phyloP scores from a whole-genome alignment of 768 basidiomycete species.

The Macrocybe gigantea region DNA sequence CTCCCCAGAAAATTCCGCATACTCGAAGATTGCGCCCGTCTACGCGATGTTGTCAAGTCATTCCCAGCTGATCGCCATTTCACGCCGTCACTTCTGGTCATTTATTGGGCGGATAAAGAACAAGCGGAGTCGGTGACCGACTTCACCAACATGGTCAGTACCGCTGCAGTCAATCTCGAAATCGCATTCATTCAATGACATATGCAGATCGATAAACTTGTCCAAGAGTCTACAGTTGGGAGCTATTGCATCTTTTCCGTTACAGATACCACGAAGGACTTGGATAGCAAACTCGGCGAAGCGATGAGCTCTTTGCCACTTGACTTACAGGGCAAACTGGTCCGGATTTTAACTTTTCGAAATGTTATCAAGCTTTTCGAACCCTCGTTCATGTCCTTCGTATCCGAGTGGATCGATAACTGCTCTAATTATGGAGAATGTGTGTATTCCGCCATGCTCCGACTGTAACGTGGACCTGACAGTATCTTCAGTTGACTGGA shows the following conservation, averaged over 20 bases:
- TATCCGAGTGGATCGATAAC: constrained; percentile 42
- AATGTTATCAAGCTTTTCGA: constrained; percentile 38
- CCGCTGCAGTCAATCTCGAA: background rate
- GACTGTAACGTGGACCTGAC: constrained; percentile 2
- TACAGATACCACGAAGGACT: constrained; percentile 44
- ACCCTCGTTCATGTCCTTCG: constrained; percentile 29
- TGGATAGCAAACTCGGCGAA: constrained; percentile 50
- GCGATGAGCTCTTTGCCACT: constrained; percentile 35
- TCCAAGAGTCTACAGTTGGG: constrained; percentile 33
- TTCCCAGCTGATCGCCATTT: constrained; percentile 55
- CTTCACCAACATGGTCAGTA: constrained; percentile 54
- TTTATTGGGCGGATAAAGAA: constrained; percentile 52
- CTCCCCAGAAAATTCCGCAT: constrained; percentile 56
- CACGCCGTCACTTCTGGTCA: constrained; percentile 52
- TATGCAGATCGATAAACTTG: constrained; percentile 43
- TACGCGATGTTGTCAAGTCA: constrained; percentile 55
- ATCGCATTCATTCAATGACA: background rate
- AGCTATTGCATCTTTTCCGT: constrained; percentile 42
- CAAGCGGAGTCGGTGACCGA: constrained; percentile 36
- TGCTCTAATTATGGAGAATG: constrained; percentile 36
- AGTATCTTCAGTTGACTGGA: constrained; percentile 48
- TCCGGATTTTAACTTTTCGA: constrained; percentile 30
- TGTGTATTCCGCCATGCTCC: constrained; percentile 22
- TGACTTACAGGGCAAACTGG: constrained; percentile 54
- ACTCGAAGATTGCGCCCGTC: constrained; percentile 65